These are phyloP conservation scores for Trichomonas vaginalis DNA, from an alignment of 208 protist species.

Conservation along the genomic window DNA sequence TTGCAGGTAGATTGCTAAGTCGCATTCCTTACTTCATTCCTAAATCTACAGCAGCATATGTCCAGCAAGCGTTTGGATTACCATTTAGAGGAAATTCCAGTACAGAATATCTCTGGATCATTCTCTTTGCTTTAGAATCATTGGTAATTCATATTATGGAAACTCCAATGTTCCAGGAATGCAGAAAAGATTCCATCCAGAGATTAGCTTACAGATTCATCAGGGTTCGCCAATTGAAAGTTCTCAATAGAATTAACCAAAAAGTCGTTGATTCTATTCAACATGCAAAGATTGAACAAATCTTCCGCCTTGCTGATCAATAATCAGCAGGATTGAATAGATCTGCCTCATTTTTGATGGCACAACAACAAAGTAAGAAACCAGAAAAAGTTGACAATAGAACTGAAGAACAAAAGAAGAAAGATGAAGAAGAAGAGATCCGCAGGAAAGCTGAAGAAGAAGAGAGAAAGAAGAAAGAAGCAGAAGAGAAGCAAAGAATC, in stretches of 20 bases:
- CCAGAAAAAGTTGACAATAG: not conserved
- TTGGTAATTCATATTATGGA: not conserved
- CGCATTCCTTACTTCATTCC: not conserved
- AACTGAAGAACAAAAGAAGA: not conserved
- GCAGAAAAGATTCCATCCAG: not conserved
- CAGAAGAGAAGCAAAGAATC: not conserved
- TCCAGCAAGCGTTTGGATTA: not conserved
- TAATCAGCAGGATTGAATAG: not conserved
- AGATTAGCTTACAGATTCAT: not conserved
- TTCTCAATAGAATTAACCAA: not conserved
- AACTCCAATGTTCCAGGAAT: not conserved
- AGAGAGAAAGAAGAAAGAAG: not conserved
- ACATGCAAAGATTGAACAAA: not conserved
- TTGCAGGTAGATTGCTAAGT: not conserved
- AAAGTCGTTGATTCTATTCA: not conserved
- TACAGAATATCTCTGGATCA: not conserved
- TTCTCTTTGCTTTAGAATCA: not conserved
- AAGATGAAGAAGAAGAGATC: not conserved
- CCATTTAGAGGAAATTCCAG: not conserved
- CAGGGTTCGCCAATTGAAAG: not conserved
- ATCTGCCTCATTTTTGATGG: not conserved
- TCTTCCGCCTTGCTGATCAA: not conserved
- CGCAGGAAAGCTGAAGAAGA: not conserved
- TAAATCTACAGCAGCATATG: not conserved
- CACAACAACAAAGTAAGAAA: not conserved